A percentile compares a stretch with the other conserved stretches of the same genome.
These are phyloP conservation scores for Colletotrichum shisoi DNA, from an alignment of 2,329 filamentous ascomycete genomes.

Conservation along the genomic window DNA sequence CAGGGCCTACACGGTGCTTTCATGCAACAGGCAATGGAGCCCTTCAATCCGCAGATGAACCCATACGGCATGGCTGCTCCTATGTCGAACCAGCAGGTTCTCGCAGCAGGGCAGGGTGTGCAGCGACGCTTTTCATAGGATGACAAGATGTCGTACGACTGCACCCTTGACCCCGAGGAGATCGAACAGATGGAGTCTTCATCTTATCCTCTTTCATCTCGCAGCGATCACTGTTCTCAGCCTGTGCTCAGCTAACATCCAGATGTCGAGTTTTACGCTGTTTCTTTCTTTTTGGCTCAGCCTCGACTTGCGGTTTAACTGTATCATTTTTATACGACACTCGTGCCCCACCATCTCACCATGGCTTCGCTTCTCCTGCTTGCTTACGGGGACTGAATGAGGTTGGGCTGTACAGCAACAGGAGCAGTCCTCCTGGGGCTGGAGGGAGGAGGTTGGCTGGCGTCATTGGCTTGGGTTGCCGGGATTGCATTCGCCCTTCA, in stretches of 20 bases:
- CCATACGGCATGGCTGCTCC: conserved; percentile 66
- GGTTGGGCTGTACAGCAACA: conserved; percentile 27
- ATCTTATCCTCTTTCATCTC: not conserved
- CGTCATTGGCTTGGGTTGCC: conserved; percentile 36
- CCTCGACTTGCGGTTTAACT: conserved; percentile 19
- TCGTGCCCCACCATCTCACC: conserved; percentile 12
- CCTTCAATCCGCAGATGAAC: conserved; percentile 65
- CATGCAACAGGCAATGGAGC: conserved; percentile 65
- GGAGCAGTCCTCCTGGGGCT: conserved; percentile 21
- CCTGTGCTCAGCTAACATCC: not conserved
- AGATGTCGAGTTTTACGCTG: not conserved
- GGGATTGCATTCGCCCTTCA: conserved; percentile 28
- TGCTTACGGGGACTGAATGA: not conserved
- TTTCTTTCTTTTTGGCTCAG: not conserved
- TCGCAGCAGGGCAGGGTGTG: conserved; percentile 62
- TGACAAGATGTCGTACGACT: conserved; percentile 20
- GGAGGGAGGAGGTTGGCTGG: conserved; percentile 25
- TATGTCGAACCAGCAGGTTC: conserved; percentile 62
- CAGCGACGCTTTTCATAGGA: conserved; percentile 66
- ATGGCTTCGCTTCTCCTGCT: conserved; percentile 20
- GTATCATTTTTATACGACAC: conserved; percentile 37
- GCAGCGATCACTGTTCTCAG: not conserved
- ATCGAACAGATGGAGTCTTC: not conserved
- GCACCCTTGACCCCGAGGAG: not conserved
- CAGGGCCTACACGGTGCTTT: conserved; percentile 73